Evolutionary conservation across 1,284 basidiomycete species (phyloP), one percentile per base, ranked within the genome.

Genomic region (Boletus semigastroideus): DNA sequence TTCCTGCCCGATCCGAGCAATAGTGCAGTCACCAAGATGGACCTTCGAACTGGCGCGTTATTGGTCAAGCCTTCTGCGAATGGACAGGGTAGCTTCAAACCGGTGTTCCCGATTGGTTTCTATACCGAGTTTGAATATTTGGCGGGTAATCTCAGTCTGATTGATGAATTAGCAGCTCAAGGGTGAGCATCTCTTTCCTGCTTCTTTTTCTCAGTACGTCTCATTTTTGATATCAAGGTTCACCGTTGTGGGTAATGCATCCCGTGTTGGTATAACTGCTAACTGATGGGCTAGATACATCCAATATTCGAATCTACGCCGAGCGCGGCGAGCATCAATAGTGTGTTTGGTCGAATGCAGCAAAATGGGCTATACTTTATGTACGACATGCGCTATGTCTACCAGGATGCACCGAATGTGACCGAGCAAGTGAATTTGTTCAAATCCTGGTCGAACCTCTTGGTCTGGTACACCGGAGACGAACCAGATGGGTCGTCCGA

Each of bases 401-500:
- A 89, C 66, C 79, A 76, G 75, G 81, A 89, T 59, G 59, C 68
- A 16, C 76, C 78, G 16, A 74, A 78, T 7, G 80, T 90, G 19
- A 82, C 79, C 0, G 77, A 77, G 49, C 76, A 90, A 70, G 86
- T 90, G 17, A 82, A 86, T 54, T 72, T 67, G 36, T 77, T 89
- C 71, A 87, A 85, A 64, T 76, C 76, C 36, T 78, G 86, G 38
- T 72, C 80, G 4, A 88, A 87, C 56, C 75, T 91, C 19, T 71
- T 91, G 11, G 66, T 86, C 0, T 90, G 87, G 86, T 91, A 89
- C 66, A 89, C 86, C 13, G 86, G 75, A 1, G 86, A 89, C 58
- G 87, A 90, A 62, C 87, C 87, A 2, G 87, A 90, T 61, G 87
- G 88, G 17, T 76, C 78, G 4, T 77, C 76, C 25, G 86, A 89